Evolutionary conservation across 179 eudicot genomes (phyloP).

Genomic region (Pouteria campechiana): DNA sequence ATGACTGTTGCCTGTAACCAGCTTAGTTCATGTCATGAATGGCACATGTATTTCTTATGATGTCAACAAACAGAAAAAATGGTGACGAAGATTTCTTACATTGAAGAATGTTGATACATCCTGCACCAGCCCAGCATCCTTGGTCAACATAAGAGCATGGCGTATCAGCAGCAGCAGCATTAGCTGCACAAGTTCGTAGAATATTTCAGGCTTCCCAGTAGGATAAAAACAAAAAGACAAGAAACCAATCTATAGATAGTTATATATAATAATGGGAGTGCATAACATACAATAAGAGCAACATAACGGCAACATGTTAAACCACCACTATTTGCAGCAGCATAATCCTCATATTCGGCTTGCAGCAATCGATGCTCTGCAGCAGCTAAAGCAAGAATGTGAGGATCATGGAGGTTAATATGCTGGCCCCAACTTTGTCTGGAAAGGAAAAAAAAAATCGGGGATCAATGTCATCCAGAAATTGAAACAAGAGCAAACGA

Average conservation of each 20-base stretch:
- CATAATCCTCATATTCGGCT: conserved; percentile 69
- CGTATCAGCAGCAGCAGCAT: conserved; percentile 67
- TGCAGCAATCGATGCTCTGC: conserved; percentile 59
- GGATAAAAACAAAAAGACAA: neutral
- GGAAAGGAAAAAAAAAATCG: conserved; percentile 3
- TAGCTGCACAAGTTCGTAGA: conserved; percentile 30
- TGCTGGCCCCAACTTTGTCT: conserved; percentile 77
- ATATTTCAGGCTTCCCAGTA: conserved; percentile 3
- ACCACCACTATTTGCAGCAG: conserved; percentile 41
- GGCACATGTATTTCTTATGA: too few relatives aligned
- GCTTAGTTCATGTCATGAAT: too few relatives aligned
- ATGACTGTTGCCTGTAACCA: too few relatives aligned
- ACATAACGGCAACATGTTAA: conserved; percentile 55
- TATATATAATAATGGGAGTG: too few relatives aligned
- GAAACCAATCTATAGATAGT: neutral
- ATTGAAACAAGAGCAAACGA: too few relatives aligned
- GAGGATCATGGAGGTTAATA: conserved; percentile 43
- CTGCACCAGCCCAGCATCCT: conserved; percentile 54
- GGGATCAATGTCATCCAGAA: too few relatives aligned
- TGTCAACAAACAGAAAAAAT: too few relatives aligned
- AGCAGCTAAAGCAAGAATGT: conserved; percentile 53
- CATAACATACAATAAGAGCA: conserved; percentile 42
- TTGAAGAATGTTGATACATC: conserved; percentile 44
- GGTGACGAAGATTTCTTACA: too few relatives aligned
- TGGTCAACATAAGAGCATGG: conserved; percentile 54